phyloP scores from a whole-genome alignment of 2,329 filamentous ascomycete genomes.

The Coniochaeta ligniaria region DNA sequence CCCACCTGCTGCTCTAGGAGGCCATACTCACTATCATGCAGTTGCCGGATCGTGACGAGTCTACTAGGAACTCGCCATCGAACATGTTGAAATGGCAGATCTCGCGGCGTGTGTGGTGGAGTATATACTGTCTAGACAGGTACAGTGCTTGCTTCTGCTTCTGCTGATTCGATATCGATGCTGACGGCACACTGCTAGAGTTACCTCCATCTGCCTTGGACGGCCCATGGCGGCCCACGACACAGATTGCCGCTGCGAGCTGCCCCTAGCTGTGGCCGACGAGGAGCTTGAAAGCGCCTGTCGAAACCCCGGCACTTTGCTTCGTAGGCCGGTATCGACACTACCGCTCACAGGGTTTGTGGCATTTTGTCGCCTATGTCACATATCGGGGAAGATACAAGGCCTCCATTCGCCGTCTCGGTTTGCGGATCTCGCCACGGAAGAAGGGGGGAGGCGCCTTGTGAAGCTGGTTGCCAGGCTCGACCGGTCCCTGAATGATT shows the following conservation, averaged over 20 bases:
- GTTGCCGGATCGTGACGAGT: not conserved
- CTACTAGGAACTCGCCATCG: not conserved
- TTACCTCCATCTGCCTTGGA: constrained; percentile 20
- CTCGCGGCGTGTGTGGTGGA: constrained; percentile 21
- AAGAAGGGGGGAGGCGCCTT: not conserved
- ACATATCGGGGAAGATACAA: constrained; percentile 17
- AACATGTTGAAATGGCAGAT: constrained; percentile 12
- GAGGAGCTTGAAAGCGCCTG: constrained; percentile 14
- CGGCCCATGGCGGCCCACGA: constrained; percentile 19
- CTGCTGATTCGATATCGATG: not conserved
- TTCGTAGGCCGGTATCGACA: not conserved
- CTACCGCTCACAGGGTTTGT: constrained; percentile 16
- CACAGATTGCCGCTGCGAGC: constrained; percentile 19
- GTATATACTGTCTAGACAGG: constrained; percentile 19
- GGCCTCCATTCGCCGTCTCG: constrained; percentile 13
- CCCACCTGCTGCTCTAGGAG: not conserved
- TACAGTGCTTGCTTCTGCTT: constrained; percentile 2
- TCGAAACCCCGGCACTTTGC: not conserved
- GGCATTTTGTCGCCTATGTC: constrained; percentile 18
- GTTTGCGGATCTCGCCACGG: constrained; percentile 1
- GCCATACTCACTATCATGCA: not conserved
- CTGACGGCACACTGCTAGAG: constrained; percentile 2
- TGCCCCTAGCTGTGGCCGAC: constrained; percentile 17
- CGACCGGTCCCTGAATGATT: constrained; percentile 8
- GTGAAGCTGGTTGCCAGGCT: not conserved